phyloP scores from a whole-genome alignment of 352 stramenopile species.

The Phytophthora fragariae region DNA sequence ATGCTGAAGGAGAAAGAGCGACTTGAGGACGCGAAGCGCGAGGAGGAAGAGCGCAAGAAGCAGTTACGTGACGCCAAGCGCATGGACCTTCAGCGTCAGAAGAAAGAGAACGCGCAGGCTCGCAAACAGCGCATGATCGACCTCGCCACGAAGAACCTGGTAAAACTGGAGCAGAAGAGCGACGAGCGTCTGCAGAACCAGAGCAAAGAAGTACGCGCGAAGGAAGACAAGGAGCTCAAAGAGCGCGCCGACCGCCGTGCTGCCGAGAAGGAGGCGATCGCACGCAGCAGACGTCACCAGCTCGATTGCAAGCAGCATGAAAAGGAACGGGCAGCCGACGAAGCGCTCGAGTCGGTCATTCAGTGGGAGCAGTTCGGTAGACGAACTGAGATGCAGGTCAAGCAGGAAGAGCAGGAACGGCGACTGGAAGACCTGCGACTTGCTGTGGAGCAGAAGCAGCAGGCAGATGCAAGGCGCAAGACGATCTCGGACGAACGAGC shows the following conservation, averaged over 20 bases:
- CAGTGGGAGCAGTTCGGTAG: slow-evolving; percentile 79
- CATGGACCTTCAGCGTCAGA: slow-evolving; percentile 64
- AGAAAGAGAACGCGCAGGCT: slow-evolving; percentile 61
- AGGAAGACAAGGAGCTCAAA: slow-evolving; percentile 75
- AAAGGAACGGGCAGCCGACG: slow-evolving; percentile 47
- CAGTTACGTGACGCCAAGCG: slow-evolving; percentile 68
- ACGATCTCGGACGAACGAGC: slow-evolving; percentile 53
- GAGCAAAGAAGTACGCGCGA: slow-evolving; percentile 71
- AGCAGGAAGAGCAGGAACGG: slow-evolving; percentile 72
- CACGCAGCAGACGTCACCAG: slow-evolving; percentile 64
- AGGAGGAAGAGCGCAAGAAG: slow-evolving; percentile 79
- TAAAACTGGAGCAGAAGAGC: slow-evolving; percentile 72
- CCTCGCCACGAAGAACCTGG: slow-evolving; percentile 72
- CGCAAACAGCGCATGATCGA: slow-evolving; percentile 89
- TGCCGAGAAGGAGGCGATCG: slow-evolving; percentile 67
- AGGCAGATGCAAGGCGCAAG: slow-evolving; percentile 73
- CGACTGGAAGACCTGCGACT: slow-evolving; percentile 66
- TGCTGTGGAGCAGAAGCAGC: slow-evolving; percentile 78
- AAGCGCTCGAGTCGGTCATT: slow-evolving; percentile 54
- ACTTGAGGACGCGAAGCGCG: slow-evolving; percentile 73
- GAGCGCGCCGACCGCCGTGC: slow-evolving; percentile 67
- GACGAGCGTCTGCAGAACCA: slow-evolving; percentile 72
- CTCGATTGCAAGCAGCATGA: slow-evolving; percentile 57
- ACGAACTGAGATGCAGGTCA: slow-evolving; percentile 58
- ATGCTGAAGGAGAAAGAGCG: slow-evolving; percentile 65